These are phyloP conservation scores for Naganishia antarctica DNA, from an alignment of 768 basidiomycete genomes.

Conservation along the genomic window DNA sequence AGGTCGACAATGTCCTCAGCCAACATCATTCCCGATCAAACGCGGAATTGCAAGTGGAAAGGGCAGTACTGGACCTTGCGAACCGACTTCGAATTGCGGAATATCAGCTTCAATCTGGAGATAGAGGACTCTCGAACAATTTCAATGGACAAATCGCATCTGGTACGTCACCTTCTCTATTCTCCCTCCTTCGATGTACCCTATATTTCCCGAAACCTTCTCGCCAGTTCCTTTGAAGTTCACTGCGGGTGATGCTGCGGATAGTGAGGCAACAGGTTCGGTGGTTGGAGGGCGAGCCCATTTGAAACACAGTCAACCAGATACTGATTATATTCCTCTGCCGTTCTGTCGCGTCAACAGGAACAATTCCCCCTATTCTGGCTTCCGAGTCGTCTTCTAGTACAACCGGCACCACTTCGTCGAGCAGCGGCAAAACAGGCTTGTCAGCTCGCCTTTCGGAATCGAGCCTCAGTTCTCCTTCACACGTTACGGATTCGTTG, in stretches of 20 bases:
- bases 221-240: not conserved
- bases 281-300: no score
- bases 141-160: not conserved
- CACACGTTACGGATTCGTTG: not conserved
- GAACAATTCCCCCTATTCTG: not conserved
- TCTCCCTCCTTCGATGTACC: no score
- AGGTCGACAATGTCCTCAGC: conserved; percentile 2
- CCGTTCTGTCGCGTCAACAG: no score
- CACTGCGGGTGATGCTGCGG: not conserved
- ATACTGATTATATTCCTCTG: no score
- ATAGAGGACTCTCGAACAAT: not conserved
- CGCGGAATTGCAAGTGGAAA: conserved; percentile 14
- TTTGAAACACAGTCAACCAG: no score
- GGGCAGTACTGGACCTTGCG: conserved; percentile 4
- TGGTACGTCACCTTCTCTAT: no score
- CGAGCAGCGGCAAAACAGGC: not conserved
- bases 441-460: not conserved
- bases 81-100: not conserved
- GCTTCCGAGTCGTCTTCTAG: conserved; percentile 2
- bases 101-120: not conserved
- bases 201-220: no score
- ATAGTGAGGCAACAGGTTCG: not conserved
- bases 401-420: not conserved
- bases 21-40: conserved; percentile 4
- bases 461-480: not conserved